Conservation (phyloP, 257 asterid genomes). For the Craterostigma plantagineum region DNA sequence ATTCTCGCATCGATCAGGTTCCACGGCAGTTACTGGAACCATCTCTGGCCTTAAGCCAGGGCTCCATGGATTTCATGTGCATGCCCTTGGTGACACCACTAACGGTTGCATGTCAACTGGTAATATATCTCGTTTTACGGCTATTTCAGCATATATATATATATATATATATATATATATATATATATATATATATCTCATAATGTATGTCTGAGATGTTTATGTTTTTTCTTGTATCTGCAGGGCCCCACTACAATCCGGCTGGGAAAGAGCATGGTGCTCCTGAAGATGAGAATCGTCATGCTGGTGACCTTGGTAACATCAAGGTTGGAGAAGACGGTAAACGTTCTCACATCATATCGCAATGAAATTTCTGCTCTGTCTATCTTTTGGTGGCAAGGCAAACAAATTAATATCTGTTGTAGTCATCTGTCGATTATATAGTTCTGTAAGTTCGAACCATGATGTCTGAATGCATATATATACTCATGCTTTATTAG, state of each 20-base stretch:
- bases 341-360: conserved; percentile 6
- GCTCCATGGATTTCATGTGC: conserved; percentile 89
- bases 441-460: too few species aligned
- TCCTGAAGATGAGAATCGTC: conserved; percentile 75
- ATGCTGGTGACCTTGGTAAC: conserved; percentile 99
- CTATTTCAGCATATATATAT: background rate
- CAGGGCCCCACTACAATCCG: conserved; percentile 95
- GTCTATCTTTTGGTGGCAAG: background rate
- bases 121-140: conserved; percentile 12
- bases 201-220: background rate
- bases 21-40: conserved; percentile 73
- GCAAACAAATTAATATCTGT: background rate
- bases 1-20: conserved; percentile 20
- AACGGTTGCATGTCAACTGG: conserved; percentile 98
- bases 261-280: conserved; percentile 77
- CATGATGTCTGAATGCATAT: too few species aligned
- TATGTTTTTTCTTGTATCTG: conserved; percentile 7
- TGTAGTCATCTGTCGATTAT: too few species aligned
- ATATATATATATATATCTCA: background rate
- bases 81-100: conserved; percentile 99
- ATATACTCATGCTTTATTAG: too few species aligned
- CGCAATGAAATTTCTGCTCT: background rate
- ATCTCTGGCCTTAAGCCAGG: conserved; percentile 89
- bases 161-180: conserved; percentile 1
- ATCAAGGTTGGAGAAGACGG: conserved; percentile 73